Conservation (phyloP, 768 basidiomycete species). For the Floccularia luteovirens region DNA sequence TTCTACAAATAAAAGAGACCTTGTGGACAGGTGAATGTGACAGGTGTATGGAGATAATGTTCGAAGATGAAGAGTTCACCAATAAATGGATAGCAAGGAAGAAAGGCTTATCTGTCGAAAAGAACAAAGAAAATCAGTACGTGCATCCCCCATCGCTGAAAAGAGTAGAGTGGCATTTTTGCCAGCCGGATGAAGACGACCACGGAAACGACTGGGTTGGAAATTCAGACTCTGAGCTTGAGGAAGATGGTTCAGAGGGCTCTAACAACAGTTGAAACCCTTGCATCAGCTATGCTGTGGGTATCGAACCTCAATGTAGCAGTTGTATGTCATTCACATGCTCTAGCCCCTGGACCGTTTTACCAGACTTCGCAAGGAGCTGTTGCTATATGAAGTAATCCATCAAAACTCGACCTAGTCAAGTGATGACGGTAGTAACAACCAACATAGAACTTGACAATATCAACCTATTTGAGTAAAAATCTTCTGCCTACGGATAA, state of each 20-base stretch:
- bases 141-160: constrained; percentile 18
- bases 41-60: constrained; percentile 25
- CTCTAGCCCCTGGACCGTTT: too few species aligned
- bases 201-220: constrained; percentile 10
- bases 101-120: constrained; percentile 9
- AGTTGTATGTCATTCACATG: too few species aligned
- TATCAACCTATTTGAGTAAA: too few species aligned
- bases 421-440: too few species aligned
- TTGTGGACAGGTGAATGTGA: constrained; percentile 31
- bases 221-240: constrained; percentile 3
- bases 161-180: constrained; percentile 22
- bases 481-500: too few species aligned
- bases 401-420: too few species aligned
- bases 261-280: constrained; percentile 1
- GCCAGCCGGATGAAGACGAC: constrained; percentile 8
- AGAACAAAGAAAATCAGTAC: constrained; percentile 9
- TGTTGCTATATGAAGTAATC: too few species aligned
- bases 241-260: neutral
- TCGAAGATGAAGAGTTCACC: constrained; percentile 21
- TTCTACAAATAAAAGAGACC: constrained; percentile 10
- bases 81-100: constrained; percentile 21
- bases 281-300: neutral
- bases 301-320: too few species aligned
- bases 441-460: too few species aligned
- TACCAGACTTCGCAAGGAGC: too few species aligned